Conservation (phyloP, 352 stramenopile genomes). For the Peronospora farinosa region DNA sequence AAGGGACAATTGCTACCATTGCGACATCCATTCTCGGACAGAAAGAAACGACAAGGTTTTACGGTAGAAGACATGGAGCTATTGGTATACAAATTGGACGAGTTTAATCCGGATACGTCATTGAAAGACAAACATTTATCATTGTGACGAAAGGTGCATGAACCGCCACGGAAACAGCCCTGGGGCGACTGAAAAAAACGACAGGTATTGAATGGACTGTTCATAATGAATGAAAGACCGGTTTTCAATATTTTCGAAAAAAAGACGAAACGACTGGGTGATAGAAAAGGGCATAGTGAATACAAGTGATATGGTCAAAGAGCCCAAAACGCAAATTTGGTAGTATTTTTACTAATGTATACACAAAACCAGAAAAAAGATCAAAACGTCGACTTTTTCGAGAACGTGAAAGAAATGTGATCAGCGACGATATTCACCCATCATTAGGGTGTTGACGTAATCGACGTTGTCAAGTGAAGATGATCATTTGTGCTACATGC, state of each 20-base stretch:
- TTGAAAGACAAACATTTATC: constrained; percentile 2
- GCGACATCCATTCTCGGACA: constrained; percentile 45
- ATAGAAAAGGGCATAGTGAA: neutral
- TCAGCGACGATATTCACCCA: no score
- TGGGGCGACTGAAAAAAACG: constrained; percentile 70
- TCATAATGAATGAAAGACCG: constrained; percentile 13
- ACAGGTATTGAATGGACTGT: constrained; percentile 23
- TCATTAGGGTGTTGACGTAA: no score
- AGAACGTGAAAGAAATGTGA: no score
- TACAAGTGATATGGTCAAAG: no score
- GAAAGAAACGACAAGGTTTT: constrained; percentile 51
- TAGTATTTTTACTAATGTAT: no score
- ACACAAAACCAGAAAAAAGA: no score
- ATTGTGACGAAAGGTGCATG: constrained; percentile 64
- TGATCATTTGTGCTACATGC: no score
- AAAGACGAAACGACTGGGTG: neutral
- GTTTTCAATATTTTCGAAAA: neutral
- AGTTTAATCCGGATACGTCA: constrained; percentile 16
- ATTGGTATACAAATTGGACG: constrained; percentile 38
- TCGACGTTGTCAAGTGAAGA: no score
- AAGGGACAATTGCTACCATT: constrained; percentile 61
- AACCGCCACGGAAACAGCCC: constrained; percentile 61
- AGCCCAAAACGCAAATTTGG: no score
- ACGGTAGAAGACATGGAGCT: constrained; percentile 2
- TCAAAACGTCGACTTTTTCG: no score